Base-by-base conservation (phyloP, 768 basidiomycete species). In the Pisolithus microcarpus region DNA sequence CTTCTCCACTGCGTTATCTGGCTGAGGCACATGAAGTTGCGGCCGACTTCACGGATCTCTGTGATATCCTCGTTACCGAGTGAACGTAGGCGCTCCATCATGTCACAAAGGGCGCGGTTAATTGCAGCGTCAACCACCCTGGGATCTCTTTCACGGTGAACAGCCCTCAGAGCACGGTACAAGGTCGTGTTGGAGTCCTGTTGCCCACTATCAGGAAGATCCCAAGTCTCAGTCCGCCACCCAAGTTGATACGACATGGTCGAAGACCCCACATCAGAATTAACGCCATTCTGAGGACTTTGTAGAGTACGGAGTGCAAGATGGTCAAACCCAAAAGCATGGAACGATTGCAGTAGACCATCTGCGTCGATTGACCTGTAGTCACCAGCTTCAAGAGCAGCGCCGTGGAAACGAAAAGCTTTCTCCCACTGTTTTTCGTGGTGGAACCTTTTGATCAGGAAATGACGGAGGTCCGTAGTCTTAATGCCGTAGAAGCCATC, bases 401-500 rank as follows among this genome's bases (percentile, higher is more conserved):
- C 92, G 23, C 92, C 93, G 56, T 96, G 90, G 57, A 89, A 89
- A 30, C 79, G 79, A 59, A 98, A 91, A 0, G 94, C 92, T 61
- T 87, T 89, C 42, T 85, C 82, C 88, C 92, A 95, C 61, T 94
- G 86, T 18, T 83, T 77, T 65, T 99, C 96, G 56, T 99, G 96
- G 58, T 91, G 88, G 55, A 95, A 85, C 9, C 91, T 81, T 55
- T 82, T 85, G 47, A 93, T 74, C 34, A 99, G 76, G 50, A 93
- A 87, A 40, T 79, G 76, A 23, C 81, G 78, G n/a, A 89, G 77
- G 61, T 98, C 82, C 30, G 75, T 68, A 7, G 86, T 82, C 54
- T 84, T 76, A 52, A 98, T 92, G 5, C 92, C 92, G 66, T 99
- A 99, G 65, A 99, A 99, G 1, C 96, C 93, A 59, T 99, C 96